Evolutionary conservation across 805 yeast genomes (phyloP), one percentile per base, ranked within the genome.

Genomic region (Schizosaccharomyces pombe): DNA sequence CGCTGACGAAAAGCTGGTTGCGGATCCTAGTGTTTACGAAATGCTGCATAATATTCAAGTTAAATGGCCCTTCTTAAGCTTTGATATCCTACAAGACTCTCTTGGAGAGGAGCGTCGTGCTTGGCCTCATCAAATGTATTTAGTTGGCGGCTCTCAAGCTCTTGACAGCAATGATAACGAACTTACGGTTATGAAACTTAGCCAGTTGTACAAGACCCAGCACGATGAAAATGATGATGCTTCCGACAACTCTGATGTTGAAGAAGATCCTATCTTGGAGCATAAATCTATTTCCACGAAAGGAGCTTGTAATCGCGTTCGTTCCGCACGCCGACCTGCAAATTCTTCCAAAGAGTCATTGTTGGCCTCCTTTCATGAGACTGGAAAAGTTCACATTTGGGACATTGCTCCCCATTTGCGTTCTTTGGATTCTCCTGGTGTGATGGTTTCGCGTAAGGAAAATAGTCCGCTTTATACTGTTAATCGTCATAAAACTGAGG

Each of bases 61-160:
- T 67, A 93, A 94, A 62, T 91, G 97, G 97, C 97, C 98, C 11
- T 86, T 96, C 69, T 70, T 91, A 64, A 85, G 96, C 2, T 72
- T 91, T 57, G 97, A 89, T 63, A 70, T 91, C 22, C 69, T 91
- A 54, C 94, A 95, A 4, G 98, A 91, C 65, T 71, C 72, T 54
- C 71, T 84, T 57, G 98, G 98, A 9, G 71, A 75, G 53, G 96
- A 86, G 67, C 80, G 98, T 70, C 77, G 94, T 68, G 74, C 75
- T 47, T 91, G 78, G 63, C 98, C 98, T 3, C 94, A 93, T 47
- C 74, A 91, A 1, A 71, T 86, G 62, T 83, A 84, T 63, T 67
- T 87, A 56, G 78, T 93, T 11, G 83, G 96, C 1, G 97, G 95
- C 4, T 85, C 97, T 0, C 98, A 91, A 68, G 96, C 98, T 4